Conservation (phyloP, 2,329 filamentous ascomycete species). For the Sclerotinia sclerotiorum region DNA sequence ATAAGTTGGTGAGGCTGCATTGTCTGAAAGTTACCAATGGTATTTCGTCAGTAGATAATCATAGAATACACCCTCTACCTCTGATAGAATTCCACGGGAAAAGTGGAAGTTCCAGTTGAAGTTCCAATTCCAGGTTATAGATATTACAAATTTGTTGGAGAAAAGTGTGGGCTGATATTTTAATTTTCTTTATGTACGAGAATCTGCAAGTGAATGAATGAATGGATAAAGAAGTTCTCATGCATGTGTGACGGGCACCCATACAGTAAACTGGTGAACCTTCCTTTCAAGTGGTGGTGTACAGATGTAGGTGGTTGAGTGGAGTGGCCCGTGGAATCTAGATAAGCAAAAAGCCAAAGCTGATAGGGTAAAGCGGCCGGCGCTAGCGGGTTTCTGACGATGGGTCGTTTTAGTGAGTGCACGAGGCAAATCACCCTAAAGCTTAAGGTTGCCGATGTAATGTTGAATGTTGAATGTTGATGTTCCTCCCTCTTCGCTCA, state of each 20-base stretch:
- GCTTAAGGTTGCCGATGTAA: constrained; percentile 22
- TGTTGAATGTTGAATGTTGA: constrained; percentile 13
- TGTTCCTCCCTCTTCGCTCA: constrained; percentile 14
- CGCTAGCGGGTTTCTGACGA: constrained; percentile 22
- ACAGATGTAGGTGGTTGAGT: too few relatives aligned
- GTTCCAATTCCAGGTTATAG: not conserved
- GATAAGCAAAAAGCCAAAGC: constrained; percentile 19
- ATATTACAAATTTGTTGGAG: not conserved
- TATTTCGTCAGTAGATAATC: not conserved
- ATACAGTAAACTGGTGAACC: too few relatives aligned
- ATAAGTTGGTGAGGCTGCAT: constrained; percentile 17
- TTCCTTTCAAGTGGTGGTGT: too few relatives aligned
- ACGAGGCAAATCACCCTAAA: constrained; percentile 21
- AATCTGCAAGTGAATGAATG: constrained; percentile 15
- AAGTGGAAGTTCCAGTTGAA: not conserved
- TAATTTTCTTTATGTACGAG: not conserved
- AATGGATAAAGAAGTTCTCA: constrained; percentile 6
- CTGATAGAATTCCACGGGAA: not conserved
- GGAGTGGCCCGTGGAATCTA: not conserved
- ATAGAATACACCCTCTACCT: constrained; percentile 2
- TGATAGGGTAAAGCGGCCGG: constrained; percentile 29
- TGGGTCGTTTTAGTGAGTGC: constrained; percentile 6
- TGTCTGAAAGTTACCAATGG: constrained; percentile 10
- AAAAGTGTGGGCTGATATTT: constrained; percentile 2
- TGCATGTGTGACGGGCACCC: too few relatives aligned